These are phyloP conservation scores for Polygonum maritimum DNA, from an alignment of 148 eudicot genomes.

Conservation along the genomic window DNA sequence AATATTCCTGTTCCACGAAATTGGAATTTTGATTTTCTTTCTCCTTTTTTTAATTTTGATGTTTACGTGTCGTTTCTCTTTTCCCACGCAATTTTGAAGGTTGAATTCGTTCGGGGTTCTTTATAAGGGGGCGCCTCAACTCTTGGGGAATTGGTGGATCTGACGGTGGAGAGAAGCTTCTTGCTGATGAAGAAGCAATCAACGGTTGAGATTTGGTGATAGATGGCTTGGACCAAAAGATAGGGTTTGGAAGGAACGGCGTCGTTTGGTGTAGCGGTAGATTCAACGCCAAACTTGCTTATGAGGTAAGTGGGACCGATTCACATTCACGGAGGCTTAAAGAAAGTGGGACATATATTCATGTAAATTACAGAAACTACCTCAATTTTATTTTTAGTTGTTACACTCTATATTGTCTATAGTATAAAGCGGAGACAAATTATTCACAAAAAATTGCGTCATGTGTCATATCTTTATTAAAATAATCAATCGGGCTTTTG, in stretches of 20 bases:
- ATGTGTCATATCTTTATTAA: too few species aligned
- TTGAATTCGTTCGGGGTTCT: not conserved
- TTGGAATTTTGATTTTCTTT: not conserved
- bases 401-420: too few species aligned
- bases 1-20: not conserved
- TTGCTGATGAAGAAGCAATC: not conserved
- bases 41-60: not conserved
- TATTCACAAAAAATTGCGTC: too few species aligned
- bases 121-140: not conserved
- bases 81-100: conserved; percentile 2
- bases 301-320: not conserved
- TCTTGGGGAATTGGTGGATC: not conserved
- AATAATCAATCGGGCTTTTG: too few species aligned
- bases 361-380: not conserved
- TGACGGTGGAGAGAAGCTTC: not conserved
- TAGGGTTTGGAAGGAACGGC: not conserved
- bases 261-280: not conserved
- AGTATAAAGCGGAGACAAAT: too few species aligned
- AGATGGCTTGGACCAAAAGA: conserved; percentile 6
- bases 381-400: too few species aligned
- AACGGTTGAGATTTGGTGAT: not conserved
- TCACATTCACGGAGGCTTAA: not conserved
- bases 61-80: not conserved
- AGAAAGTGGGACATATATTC: not conserved
- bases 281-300: not conserved